These are phyloP conservation scores for Xanthoconium stramineum DNA, from an alignment of 768 basidiomycete genomes.

Conservation along the genomic window DNA sequence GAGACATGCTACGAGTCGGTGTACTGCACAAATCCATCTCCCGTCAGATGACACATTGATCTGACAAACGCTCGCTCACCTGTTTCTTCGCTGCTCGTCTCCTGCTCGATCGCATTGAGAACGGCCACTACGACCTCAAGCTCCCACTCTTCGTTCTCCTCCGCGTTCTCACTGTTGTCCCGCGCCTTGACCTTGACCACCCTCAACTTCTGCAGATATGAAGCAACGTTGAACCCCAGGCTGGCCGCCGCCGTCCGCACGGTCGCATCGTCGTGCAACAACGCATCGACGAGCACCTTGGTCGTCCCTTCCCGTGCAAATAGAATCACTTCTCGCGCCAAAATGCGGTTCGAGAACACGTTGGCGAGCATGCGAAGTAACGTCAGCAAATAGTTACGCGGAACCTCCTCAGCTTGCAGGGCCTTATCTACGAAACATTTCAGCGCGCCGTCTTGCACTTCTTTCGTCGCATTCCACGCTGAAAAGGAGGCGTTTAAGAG, in stretches of 20 bases:
- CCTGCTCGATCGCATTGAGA: constrained; percentile 72
- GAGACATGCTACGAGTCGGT: constrained; percentile 77
- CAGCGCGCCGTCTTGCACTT: constrained; percentile 40
- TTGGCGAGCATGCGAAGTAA: constrained; percentile 69
- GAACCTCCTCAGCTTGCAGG: constrained; percentile 27
- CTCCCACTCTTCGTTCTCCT: constrained; percentile 79
- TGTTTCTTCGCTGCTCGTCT: constrained; percentile 74
- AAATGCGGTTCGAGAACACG: constrained; percentile 46
- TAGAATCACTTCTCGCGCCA: constrained; percentile 41
- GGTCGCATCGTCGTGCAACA: constrained; percentile 63
- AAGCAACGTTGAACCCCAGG: constrained; percentile 72
- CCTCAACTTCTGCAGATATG: constrained; percentile 59
- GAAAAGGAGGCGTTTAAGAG: constrained; percentile 61
- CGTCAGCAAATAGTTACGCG: constrained; percentile 62
- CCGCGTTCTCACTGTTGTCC: constrained; percentile 35
- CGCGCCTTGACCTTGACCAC: constrained; percentile 40
- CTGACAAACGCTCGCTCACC: constrained; percentile 40
- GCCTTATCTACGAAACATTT: constrained; percentile 46
- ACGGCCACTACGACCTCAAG: constrained; percentile 80
- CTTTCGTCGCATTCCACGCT: constrained; percentile 42
- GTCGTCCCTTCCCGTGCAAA: constrained; percentile 39
- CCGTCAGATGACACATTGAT: not conserved
- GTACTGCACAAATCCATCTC: constrained; percentile 45
- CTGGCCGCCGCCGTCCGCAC: constrained; percentile 82
- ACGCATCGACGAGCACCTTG: constrained; percentile 55